Conservation (phyloP, 129 eudicot genomes). For the Escallonia rubra region DNA sequence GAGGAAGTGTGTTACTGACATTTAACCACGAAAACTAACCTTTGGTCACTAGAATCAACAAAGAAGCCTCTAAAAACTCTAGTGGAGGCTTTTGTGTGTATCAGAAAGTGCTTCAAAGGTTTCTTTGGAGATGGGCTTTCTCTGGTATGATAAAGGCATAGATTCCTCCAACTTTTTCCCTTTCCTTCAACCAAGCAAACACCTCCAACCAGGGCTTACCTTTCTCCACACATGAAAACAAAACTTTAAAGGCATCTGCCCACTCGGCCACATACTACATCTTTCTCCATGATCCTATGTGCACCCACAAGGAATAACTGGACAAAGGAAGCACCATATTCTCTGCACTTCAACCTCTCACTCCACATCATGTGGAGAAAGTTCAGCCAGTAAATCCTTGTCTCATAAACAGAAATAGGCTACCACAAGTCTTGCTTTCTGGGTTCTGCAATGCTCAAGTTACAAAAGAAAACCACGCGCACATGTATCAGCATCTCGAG, state of each 20-base stretch:
- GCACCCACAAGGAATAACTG: background rate
- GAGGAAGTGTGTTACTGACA: too few species aligned
- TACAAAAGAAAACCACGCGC: background rate
- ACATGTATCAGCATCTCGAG: too few species aligned
- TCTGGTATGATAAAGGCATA: slow-evolving; percentile 29
- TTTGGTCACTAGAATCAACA: too few species aligned
- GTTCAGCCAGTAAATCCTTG: background rate
- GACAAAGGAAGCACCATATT: slow-evolving; percentile 4
- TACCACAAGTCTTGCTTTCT: background rate
- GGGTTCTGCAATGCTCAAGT: background rate
- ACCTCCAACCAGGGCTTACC: slow-evolving; percentile 6
- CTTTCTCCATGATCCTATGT: background rate
- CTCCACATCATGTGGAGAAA: background rate
- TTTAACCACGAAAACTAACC: too few species aligned
- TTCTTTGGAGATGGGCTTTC: slow-evolving; percentile 39
- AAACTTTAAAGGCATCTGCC: background rate
- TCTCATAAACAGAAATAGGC: background rate
- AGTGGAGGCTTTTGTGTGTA: background rate
- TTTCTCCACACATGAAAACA: background rate
- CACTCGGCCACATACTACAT: background rate
- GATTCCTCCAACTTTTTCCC: slow-evolving; percentile 26
- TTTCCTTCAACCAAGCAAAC: slow-evolving; percentile 36
- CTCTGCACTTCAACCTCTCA: background rate
- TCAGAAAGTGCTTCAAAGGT: slow-evolving; percentile 20
- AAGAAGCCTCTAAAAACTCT: too few species aligned